Evolutionary conservation across 495 filamentous ascomycete genomes (phyloP).

Genomic region (Penicillium parvum): DNA sequence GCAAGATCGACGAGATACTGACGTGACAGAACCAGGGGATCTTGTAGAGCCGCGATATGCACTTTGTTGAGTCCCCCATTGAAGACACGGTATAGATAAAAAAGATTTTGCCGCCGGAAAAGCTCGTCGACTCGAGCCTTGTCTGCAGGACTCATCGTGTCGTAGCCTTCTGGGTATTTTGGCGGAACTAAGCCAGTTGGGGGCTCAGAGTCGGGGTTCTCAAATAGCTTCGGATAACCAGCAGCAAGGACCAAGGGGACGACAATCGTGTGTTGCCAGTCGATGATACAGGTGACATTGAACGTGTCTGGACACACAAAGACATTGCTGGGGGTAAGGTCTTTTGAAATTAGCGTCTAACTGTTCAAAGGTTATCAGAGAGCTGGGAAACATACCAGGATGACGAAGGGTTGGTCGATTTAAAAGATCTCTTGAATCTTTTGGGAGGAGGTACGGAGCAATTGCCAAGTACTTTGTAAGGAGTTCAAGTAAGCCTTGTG

Average conservation of each 20-base stretch:
- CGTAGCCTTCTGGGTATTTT: conserved; percentile 12
- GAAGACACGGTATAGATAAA: conserved; percentile 21
- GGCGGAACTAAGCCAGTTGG: conserved; percentile 11
- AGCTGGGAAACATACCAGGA: conserved; percentile 2
- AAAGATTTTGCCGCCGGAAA: conserved; percentile 15
- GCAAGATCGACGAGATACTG: conserved; percentile 25
- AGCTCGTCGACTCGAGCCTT: conserved; percentile 18
- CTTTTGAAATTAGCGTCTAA: neutral
- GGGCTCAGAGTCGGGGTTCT: conserved; percentile 18
- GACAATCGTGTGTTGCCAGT: conserved; percentile 25
- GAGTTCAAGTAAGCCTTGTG: conserved; percentile 13
- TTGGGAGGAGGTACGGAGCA: conserved; percentile 19
- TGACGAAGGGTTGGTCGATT: conserved; percentile 18
- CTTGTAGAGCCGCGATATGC: conserved; percentile 17
- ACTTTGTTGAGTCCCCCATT: conserved; percentile 18
- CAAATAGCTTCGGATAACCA: conserved; percentile 18
- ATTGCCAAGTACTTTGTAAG: conserved; percentile 19
- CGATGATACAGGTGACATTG: conserved; percentile 19
- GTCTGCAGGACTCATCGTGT: conserved; percentile 6
- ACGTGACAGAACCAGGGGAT: conserved; percentile 14
- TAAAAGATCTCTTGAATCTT: conserved; percentile 1
- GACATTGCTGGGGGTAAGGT: conserved; percentile 19
- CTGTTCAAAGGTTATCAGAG: neutral
- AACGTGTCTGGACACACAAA: neutral
- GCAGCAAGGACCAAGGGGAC: conserved; percentile 18